Evolutionary conservation across 164 flowering plant genomes (phyloP), one percentile per base, ranked within the genome.

Genomic region (Protea cynaroides): DNA sequence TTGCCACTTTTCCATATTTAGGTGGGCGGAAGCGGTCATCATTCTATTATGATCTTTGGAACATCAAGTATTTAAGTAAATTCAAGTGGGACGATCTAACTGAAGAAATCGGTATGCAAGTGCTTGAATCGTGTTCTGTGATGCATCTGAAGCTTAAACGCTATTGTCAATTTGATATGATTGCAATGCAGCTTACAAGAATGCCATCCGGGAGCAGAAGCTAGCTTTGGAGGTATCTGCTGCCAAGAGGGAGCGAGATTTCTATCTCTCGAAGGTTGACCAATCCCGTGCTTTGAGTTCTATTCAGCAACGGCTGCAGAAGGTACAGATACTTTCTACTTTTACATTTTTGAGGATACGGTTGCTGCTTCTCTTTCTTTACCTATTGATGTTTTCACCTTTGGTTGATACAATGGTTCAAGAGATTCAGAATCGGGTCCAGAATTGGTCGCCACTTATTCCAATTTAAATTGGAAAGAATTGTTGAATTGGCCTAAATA

Each of bases 71-170:
- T 67, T 71, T 91, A 44, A 85, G 89, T 59, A 91, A 89, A 82
- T 89, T 91, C 77, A 94, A 94, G 69, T 94, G 97, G 99, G 97
- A 91, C 70, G 82, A 91, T 80, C 92, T 91, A 29, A 91, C 90
- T 23, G 93, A 79, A 68, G 97, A 94, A 70, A 78, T 78, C 55
- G 97, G 99, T 94, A 90, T 29, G 56, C 10, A 64, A 40, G 61
- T 46, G 1, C 10, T 40, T 49, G 17, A n/a, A 29, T 22, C 24
- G 10, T 59, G 37, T 63, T 49, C 9, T 51, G 10, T 8, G 25
- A 15, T 55, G 1, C 56, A 12, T 43, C 10, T 40, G 40, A 49
- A 12, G 25, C 24, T 14, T 64, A 66, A 17, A 38, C 37, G 19
- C n/a, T 34, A 1, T 21, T 4, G 47, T n/a, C 66, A 29, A 66